Base-by-base conservation (phyloP, 2,329 filamentous ascomycete species). In the Pseudocercospora fuligena region DNA sequence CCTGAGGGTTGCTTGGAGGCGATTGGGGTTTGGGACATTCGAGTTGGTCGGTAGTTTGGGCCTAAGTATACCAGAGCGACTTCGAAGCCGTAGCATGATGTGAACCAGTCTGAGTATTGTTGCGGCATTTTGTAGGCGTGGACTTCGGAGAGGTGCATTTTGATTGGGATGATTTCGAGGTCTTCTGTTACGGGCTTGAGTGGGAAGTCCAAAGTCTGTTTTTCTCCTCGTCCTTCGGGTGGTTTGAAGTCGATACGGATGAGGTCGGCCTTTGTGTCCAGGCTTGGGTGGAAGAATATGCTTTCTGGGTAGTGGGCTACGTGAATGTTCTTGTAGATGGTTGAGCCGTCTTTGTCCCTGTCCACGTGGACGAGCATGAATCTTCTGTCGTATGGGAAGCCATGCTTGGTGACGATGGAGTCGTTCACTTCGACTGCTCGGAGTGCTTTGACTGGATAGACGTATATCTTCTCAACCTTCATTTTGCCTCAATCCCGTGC, bases 401-500 rank as follows among this genome's bases (percentile, higher is more conserved):
- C 82, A 74, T 81, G 72, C 64, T 77, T 77, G 8, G 82, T 83
- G 19, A 81, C 78, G 56, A 78, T 69, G 16, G 80, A 78, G 46
- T 75, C 73, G 1, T 77, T 73, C 27, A 82, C 72, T 21, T 79
- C 76, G 5, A 79, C 75, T 2, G 74, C 77, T 16, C 81, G 79
- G 6, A 84, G 74, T 14, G 81, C 81, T 70, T 84, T 84, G 74
- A 84, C 81, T 2, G 82, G 82, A 65, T 84, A 84, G 5, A 79
- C 76, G 65, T 81, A 82, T 14, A 84, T 78, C 78, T 82, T 71
- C 53, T 69, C 66, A 31, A 77, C 70, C 40, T 74, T 73, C 73
- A 77, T 76, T 16, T 6, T 69, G 65, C 21, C 14, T 51, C 47
- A 21, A 3, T 25, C 4, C 27, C 14, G 51, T 29, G 16, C 19